phyloP scores from a whole-genome alignment of 768 basidiomycete species.

The Mycena pura region DNA sequence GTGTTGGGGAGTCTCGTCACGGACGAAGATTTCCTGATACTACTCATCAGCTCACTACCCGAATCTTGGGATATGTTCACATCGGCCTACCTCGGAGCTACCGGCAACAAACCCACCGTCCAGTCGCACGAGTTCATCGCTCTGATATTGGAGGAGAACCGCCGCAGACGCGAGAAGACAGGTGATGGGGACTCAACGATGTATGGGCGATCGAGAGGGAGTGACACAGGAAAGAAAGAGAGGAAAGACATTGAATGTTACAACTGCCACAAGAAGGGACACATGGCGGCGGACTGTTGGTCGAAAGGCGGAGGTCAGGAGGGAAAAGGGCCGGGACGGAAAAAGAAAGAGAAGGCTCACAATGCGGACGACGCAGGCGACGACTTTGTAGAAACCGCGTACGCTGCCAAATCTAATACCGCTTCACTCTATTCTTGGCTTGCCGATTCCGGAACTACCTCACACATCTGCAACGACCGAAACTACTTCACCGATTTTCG shows the following conservation, averaged over 20 bases:
- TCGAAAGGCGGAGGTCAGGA: conserved; percentile 30
- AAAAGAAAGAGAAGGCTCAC: conserved; percentile 19
- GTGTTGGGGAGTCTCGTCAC: neutral
- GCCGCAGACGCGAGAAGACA: neutral
- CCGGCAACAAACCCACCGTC: neutral
- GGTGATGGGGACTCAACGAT: neutral
- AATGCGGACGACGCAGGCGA: conserved; percentile 14
- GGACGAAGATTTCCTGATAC: neutral
- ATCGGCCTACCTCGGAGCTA: neutral
- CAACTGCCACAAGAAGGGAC: too few relatives aligned
- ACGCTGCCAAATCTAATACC: too few relatives aligned
- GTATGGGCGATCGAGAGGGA: neutral
- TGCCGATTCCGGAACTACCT: too few relatives aligned
- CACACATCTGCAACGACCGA: conserved; percentile 5
- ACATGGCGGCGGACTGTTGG: too few relatives aligned
- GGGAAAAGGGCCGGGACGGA: conserved; percentile 20
- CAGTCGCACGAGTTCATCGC: neutral
- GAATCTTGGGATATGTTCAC: neutral
- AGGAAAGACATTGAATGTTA: neutral
- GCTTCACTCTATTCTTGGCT: too few relatives aligned
- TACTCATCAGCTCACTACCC: neutral
- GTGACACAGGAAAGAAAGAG: neutral
- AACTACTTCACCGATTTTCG: neutral
- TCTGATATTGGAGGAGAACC: neutral
- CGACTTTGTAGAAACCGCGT: too few relatives aligned